Evolutionary conservation across 2,329 filamentous ascomycete genomes (phyloP), one percentile per base, ranked within the genome.

Genomic region (Botrytis fragariae): DNA sequence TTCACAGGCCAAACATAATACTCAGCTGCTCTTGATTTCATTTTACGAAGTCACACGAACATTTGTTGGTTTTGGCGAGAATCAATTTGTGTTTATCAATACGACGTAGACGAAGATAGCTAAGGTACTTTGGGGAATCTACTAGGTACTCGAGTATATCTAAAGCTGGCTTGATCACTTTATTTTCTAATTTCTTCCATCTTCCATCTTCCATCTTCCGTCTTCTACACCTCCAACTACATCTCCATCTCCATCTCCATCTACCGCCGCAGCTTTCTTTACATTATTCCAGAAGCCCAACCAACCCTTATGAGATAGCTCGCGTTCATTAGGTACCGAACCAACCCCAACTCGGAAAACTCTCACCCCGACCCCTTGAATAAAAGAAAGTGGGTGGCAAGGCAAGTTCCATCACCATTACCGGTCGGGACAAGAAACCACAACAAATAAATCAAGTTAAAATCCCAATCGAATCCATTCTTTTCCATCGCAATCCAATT

Each of bases 11-110:
- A 51, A 61, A 61, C 5, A 22, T 35, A 20, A 10, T 60, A 37
- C 69, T 71, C 39, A 71, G 69, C 54, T 71, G 54, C 69, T 25
- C 57, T 71, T 44, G 4, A 48, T 67, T 51, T 48, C 48, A 51
- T n/a, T 51, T 51, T 35, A 67, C 22, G 7, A 70, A 70, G 68
- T 70, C 68, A 70, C 68, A 70, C 68, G 68, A 70, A 70, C 68
- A 54, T 32, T 61, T 61, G 25, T 44, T 45, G 44, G 44, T 25
- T 59, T 61, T 51, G 48, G 20, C 61, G 61, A 63, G 39, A 63
- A 44, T n/a, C 7, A 32, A 12, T 61, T 8, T 37, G 32, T 32
- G 16, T 61, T 61, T 37, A 61, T 61, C 14, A 61, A 25, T 37
- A 61, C 9, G 35, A 37, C 22, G 35, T 22, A 61, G 25, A 61